A percentile compares a stretch with the other conserved stretches of the same genome.
Evolutionary conservation across 2,329 filamentous ascomycete genomes (phyloP).

Genomic region (Phialocephala subalpina): DNA sequence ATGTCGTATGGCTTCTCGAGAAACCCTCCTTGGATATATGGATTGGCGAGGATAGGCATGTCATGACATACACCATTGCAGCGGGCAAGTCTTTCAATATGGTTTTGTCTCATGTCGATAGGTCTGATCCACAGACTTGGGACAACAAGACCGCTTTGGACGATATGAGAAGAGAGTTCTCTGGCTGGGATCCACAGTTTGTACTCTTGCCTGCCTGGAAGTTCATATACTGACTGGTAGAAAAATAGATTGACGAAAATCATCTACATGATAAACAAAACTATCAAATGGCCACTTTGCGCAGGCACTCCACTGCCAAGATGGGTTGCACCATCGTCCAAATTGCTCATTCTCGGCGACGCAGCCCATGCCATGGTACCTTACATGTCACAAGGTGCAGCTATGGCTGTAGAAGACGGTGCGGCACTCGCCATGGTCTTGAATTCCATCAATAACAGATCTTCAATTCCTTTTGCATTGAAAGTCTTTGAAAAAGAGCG

Average conservation of each 20-base stretch:
- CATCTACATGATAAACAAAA: slow-evolving; percentile 26
- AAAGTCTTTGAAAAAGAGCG: slow-evolving; percentile 63
- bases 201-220: not conserved
- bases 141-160: slow-evolving; percentile 38
- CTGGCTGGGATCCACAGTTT: slow-evolving; percentile 25
- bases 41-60: slow-evolving; percentile 41
- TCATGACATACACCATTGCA: slow-evolving; percentile 44
- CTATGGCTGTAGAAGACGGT: slow-evolving; percentile 71
- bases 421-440: slow-evolving; percentile 62
- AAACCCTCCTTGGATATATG: slow-evolving; percentile 46
- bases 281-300: slow-evolving; percentile 29
- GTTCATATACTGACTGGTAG: not conserved
- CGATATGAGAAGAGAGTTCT: slow-evolving; percentile 21
- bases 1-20: slow-evolving; percentile 50
- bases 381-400: slow-evolving; percentile 70
- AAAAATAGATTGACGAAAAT: slow-evolving; percentile 21
- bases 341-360: slow-evolving; percentile 26
- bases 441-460: slow-evolving; percentile 52
- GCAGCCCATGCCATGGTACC: slow-evolving; percentile 49
- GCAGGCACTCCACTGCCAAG: slow-evolving; percentile 1
- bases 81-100: slow-evolving; percentile 37
- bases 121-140: slow-evolving; percentile 45
- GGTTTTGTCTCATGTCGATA: slow-evolving; percentile 36
- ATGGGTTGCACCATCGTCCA: slow-evolving; percentile 38
- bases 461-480: slow-evolving; percentile 54